Evolutionary conservation across 768 basidiomycete species (phyloP).

Genomic region (Kwoniella europaea): DNA sequence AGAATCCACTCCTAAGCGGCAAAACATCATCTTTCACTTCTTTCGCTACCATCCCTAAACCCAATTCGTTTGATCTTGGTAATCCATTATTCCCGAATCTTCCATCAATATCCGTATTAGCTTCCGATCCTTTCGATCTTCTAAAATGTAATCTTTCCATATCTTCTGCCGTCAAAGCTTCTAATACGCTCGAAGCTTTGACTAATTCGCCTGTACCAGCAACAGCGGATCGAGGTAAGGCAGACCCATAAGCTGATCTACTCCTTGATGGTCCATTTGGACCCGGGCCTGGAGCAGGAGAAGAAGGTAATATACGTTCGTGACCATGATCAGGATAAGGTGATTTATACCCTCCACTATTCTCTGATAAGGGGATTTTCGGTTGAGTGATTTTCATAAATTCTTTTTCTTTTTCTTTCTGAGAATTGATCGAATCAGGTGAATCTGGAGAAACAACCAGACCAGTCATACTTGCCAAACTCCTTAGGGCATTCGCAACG

Average conservation of each 20-base stretch:
- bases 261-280: conserved; percentile 9
- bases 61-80: conserved; percentile 60
- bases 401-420: conserved; percentile 3
- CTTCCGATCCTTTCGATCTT: conserved; percentile 59
- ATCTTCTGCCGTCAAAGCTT: conserved; percentile 89
- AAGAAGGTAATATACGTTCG: conserved; percentile 38
- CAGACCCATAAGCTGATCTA: not conserved
- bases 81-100: conserved; percentile 60
- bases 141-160: conserved; percentile 85
- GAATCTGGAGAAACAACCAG: conserved; percentile 29
- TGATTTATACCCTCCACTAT: conserved; percentile 28
- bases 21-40: conserved; percentile 78
- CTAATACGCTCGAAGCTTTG: conserved; percentile 75
- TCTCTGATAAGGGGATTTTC: conserved; percentile 1
- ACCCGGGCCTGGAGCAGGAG: not conserved
- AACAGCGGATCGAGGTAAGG: not conserved
- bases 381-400: conserved; percentile 10
- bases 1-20: conserved; percentile 88
- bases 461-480: conserved; percentile 55
- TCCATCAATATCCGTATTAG: conserved; percentile 52
- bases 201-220: not conserved
- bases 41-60: conserved; percentile 58
- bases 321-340: conserved; percentile 48
- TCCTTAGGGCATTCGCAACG: conserved; percentile 51
- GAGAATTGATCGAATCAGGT: conserved; percentile 15